Percentiles rank a stretch among this genome's conserved stretches.
Evolutionary conservation across 805 yeast genomes (phyloP).

Genomic region (Teunomyces stri): DNA sequence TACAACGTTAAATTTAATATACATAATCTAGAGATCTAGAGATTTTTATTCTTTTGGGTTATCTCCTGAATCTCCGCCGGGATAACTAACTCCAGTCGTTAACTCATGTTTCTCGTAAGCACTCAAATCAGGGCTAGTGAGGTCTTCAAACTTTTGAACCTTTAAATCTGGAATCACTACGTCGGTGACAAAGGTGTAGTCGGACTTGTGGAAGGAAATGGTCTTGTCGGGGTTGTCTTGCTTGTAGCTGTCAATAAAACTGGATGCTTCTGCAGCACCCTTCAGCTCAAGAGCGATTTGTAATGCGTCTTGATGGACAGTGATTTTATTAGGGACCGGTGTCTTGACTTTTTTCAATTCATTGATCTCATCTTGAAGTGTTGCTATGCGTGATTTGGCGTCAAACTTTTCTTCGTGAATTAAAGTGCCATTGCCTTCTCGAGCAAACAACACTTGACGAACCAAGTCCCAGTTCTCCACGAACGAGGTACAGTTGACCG

Average conservation of each 20-base stretch:
- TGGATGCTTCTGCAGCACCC: conserved; percentile 8
- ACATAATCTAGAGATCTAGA: not conserved
- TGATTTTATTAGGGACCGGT: not conserved
- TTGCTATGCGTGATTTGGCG: conserved; percentile 12
- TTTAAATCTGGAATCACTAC: conserved; percentile 11
- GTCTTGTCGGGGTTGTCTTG: conserved; percentile 13
- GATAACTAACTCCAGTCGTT: not conserved
- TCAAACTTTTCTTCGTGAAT: conserved; percentile 18
- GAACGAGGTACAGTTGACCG: conserved; percentile 34
- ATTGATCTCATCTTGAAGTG: conserved; percentile 23
- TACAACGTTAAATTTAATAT: not conserved
- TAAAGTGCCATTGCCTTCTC: conserved; percentile 11
- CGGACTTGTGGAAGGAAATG: conserved; percentile 14
- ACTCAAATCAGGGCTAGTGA: conserved; percentile 16
- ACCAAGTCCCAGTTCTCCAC: conserved; percentile 37
- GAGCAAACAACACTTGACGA: conserved; percentile 23
- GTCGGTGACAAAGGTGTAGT: conserved; percentile 9
- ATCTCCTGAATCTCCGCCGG: not conserved
- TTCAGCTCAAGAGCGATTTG: conserved; percentile 4
- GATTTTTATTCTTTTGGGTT: not conserved
- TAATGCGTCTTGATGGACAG: conserved; percentile 3
- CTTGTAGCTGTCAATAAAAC: conserved; percentile 15
- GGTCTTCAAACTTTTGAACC: conserved; percentile 24
- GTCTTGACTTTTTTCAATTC: not conserved
- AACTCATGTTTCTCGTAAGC: conserved; percentile 11